Percentiles rank a stretch among this genome's conserved stretches.
phyloP scores from a whole-genome alignment of 352 stramenopile species.

The Lagenidium giganteum region DNA sequence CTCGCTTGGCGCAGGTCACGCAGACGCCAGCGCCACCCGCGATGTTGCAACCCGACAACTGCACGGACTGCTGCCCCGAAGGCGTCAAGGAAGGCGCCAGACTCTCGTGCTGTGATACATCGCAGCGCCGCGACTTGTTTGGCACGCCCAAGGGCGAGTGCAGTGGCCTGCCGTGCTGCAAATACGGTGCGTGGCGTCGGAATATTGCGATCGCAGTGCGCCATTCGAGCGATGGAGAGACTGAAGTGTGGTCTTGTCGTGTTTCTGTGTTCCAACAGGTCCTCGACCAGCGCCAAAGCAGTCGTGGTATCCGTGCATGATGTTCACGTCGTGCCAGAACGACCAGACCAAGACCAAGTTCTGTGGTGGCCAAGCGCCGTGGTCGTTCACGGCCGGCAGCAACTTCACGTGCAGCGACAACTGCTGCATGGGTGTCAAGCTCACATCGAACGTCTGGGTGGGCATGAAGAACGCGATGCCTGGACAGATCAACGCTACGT shows the following conservation, averaged over 20 bases:
- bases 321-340: conserved; percentile 71
- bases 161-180: conserved; percentile 72
- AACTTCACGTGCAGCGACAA: conserved; percentile 64
- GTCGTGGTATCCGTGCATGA: conserved; percentile 78
- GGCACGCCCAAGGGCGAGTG: conserved; percentile 63
- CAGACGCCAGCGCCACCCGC: conserved; percentile 6
- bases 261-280: conserved; percentile 2
- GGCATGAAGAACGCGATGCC: conserved; percentile 47
- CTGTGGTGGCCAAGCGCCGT: conserved; percentile 40
- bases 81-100: conserved; percentile 17
- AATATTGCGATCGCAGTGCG: too few relatives aligned
- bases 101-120: conserved; percentile 49
- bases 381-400: conserved; percentile 45
- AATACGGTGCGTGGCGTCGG: conserved; percentile 29
- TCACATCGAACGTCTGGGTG: conserved; percentile 74
- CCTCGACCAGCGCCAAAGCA: conserved; percentile 62
- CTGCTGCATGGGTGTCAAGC: conserved; percentile 61
- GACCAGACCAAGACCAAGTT: conserved; percentile 62
- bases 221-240: too few relatives aligned
- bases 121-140: conserved; percentile 40
- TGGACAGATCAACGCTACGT: conserved; percentile 70
- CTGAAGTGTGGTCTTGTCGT: too few relatives aligned
- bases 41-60: conserved; percentile 40
- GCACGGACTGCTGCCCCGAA: conserved; percentile 43
- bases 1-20: neutral